phyloP scores from a whole-genome alignment of 768 basidiomycete species.

The Paxillus involutus region DNA sequence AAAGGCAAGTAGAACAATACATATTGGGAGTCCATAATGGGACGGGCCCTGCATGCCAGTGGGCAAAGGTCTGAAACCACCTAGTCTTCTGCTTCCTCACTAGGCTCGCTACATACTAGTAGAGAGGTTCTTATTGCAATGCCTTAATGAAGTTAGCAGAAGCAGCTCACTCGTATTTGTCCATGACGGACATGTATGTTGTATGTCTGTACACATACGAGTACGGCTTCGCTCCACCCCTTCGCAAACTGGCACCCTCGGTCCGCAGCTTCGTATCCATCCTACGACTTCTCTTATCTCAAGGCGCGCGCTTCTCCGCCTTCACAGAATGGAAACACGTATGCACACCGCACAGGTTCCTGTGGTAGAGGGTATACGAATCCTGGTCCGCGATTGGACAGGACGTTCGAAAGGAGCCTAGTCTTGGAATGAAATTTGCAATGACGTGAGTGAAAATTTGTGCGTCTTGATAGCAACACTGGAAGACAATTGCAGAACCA shows the following conservation, averaged over 20 bases:
- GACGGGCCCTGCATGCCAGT: no score
- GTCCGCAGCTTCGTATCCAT: constrained; percentile 9
- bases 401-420: no score
- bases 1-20: constrained; percentile 17
- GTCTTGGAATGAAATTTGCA: constrained; percentile 28
- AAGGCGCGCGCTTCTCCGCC: constrained; percentile 18
- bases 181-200: no score
- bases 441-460: constrained; percentile 17
- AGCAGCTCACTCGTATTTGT: neutral
- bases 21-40: constrained; percentile 1
- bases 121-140: neutral
- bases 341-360: constrained; percentile 23
- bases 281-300: constrained; percentile 8
- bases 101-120: neutral
- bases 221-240: constrained; percentile 16
- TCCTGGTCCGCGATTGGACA: constrained; percentile 18
- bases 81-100: neutral
- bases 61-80: neutral
- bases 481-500: constrained; percentile 8
- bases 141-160: constrained; percentile 3
- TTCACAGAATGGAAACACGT: constrained; percentile 21
- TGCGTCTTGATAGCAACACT: constrained; percentile 14
- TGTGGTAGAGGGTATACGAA: constrained; percentile 27
- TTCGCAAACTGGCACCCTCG: constrained; percentile 12
- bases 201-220: no score